Conservation (phyloP, 805 yeast genomes). For the Candida ovalis region DNA sequence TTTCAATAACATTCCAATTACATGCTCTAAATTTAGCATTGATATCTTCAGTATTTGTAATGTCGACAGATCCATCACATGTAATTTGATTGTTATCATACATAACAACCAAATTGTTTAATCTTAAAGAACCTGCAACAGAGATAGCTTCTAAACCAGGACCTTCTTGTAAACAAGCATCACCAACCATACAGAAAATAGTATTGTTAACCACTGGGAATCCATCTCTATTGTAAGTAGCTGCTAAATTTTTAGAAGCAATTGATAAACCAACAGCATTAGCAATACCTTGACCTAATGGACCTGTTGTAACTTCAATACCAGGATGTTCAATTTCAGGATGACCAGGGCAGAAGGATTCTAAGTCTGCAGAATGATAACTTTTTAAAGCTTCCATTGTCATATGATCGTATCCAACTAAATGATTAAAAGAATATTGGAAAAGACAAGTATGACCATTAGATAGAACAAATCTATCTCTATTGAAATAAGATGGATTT, state of each 20-base stretch:
- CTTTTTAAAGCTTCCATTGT: conserved; percentile 80
- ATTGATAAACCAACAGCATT: conserved; percentile 96
- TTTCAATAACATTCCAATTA: conserved; percentile 86
- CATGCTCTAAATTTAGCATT: conserved; percentile 79
- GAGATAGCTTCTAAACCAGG: conserved; percentile 91
- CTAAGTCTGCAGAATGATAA: conserved; percentile 69
- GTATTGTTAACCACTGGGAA: conserved; percentile 65
- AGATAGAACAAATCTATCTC: conserved; percentile 91
- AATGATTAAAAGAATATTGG: conserved; percentile 78
- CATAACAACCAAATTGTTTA: conserved; percentile 87
- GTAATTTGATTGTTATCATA: conserved; percentile 97
- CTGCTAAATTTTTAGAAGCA: conserved; percentile 88
- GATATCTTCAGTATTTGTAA: conserved; percentile 93
- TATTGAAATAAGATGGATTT: conserved; percentile 87
- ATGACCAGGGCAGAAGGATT: conserved; percentile 95
- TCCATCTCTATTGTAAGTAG: conserved; percentile 87
- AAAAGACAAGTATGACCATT: conserved; percentile 97
- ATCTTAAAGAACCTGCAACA: conserved; percentile 90
- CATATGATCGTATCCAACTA: conserved; percentile 73
- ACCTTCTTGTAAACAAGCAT: conserved; percentile 98
- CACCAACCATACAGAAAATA: conserved; percentile 84
- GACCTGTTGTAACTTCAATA: conserved; percentile 97
- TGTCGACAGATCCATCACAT: conserved; percentile 87
- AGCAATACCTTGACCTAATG: conserved; percentile 95
- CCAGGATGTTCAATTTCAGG: conserved; percentile 94